phyloP scores from a whole-genome alignment of 2,329 filamentous ascomycete genomes.

The Zasmidium angulare region DNA sequence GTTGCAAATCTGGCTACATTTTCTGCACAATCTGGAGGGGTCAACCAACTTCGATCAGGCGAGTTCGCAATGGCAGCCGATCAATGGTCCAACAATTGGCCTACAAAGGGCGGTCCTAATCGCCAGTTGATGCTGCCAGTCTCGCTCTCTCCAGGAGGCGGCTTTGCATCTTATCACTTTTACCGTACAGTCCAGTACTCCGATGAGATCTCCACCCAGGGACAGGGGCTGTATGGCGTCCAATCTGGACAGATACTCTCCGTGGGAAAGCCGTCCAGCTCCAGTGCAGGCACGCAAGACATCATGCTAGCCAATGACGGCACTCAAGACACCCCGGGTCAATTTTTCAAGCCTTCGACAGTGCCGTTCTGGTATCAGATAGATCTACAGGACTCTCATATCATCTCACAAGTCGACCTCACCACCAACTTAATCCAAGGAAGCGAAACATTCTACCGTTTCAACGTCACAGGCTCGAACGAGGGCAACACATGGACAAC shows the following conservation, averaged over 20 bases:
- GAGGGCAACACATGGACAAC: slow-evolving; percentile 13
- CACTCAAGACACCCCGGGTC: slow-evolving; percentile 10
- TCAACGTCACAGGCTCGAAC: slow-evolving; percentile 19
- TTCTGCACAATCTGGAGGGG: slow-evolving; percentile 19
- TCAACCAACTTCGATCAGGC: slow-evolving; percentile 11
- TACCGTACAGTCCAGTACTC: slow-evolving; percentile 18
- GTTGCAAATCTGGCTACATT: slow-evolving; percentile 22
- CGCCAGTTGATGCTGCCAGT: slow-evolving; percentile 22
- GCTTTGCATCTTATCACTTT: slow-evolving; percentile 20
- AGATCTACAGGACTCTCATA: slow-evolving; percentile 16
- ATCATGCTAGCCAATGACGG: slow-evolving; percentile 20
- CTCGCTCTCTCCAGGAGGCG: slow-evolving; percentile 6
- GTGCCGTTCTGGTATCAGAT: slow-evolving; percentile 26
- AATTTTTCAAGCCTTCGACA: slow-evolving; percentile 14
- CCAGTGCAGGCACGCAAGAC: slow-evolving; percentile 10
- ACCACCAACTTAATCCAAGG: slow-evolving; percentile 20
- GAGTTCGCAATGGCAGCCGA: slow-evolving; percentile 18
- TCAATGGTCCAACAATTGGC: slow-evolving; percentile 22
- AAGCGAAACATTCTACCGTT: slow-evolving; percentile 22
- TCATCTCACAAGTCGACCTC: slow-evolving; percentile 19
- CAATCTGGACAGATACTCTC: slow-evolving; percentile 23
- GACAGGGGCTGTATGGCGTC: slow-evolving; percentile 21
- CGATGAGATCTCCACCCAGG: slow-evolving; percentile 16
- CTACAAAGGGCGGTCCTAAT: slow-evolving; percentile 15
- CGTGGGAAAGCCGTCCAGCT: slow-evolving; percentile 14